Base-by-base conservation (phyloP, 108 stramenopile species). In the Epithemia pelagica region DNA sequence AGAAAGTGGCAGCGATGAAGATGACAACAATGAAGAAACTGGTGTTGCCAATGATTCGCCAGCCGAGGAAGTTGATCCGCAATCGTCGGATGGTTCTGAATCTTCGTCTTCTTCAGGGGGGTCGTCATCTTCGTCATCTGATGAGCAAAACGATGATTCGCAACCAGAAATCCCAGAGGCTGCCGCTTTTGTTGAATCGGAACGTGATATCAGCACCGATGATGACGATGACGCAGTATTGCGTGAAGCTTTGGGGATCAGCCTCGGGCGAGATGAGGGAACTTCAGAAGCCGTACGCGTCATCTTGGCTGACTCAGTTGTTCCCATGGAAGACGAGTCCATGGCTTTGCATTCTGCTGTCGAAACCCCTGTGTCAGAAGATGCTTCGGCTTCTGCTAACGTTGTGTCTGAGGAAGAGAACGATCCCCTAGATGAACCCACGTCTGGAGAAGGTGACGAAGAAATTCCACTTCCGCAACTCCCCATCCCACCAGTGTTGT, bases 41-140 rank as follows among this genome's bases (percentile, higher is more conserved):
- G 76, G 65, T 29, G 54, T 51, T 2, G 61, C 68, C 26, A 61
- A 55, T 30, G 62, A 57, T 22, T 19, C 33, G 0, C 33, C 46
- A 21, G 52, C n/a, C 25, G 62, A 21, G 30, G 61, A 63, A 46
- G 37, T 15, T 46, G 37, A 46, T 46, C 30, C 24, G 23, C 28
- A 58, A 58, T 58, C 56, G 7, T 58, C 56, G 18, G 31, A 62
- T 7, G 31, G 59, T 65, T 8, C 59, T 24, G 72, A 26, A 57
- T 70, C 68, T 0, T 73, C 62, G 27, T 78, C 77, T 24, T 78
- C 77, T 5, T 26, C 25, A 10, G 5, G 10, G 10, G 5, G 10
- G 29, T 77, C 76, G 0, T 77, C 76, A 1, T 77, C 71, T 0
- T 76, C 75, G 2, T 76, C 75, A 21, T 61, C 65, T 46, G 71